Base-by-base conservation (phyloP, 1,284 basidiomycete genomes). In the Apiotrichum siamense region DNA sequence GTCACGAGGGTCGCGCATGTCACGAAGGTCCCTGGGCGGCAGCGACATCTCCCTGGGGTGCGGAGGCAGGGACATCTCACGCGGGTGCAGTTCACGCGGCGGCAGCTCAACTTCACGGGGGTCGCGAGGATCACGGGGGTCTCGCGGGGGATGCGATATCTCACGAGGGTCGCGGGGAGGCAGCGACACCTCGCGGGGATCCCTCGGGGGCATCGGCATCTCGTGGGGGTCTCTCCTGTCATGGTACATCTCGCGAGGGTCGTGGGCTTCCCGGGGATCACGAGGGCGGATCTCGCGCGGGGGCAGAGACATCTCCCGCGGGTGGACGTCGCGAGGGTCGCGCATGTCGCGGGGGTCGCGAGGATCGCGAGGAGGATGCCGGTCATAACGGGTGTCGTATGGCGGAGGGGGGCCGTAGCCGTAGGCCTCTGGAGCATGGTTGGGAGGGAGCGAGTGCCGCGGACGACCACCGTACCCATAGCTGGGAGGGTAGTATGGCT, bases 341-440 rank as follows among this genome's bases (percentile, higher is more conserved):
- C 47, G 24, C 47, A 35, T 41, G 9, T 40, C 38, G n/a, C 44
- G 42, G 15, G 42, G 42, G 18, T 46, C 44, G 6, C 20, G 43
- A 13, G 37, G 29, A 31, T 51, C 49, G 7, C 49, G 43, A 7
- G 50, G 50, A 21, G 36, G 36, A 35, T 40, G 37, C 2, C 36
- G 37, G 10, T 49, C 47, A 44, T 50, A 56, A 12, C 54, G 54
- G n/a, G 47, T 47, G 36, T 56, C 54, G 40, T 47, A 49, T 1
- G 29, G 37, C 11, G 25, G 33, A 11, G 36, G 37, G 35, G 47
- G 46, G 6, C 42, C 42, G 25, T 49, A 47, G 21, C 45, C 45
- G 20, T 49, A 49, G 7, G 26, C 7, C 25, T 49, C 48, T 7
- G 40, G 35, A 3, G 41, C 33, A 33, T 49, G 46, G 38, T 31